Conservation (phyloP, 1,139 yeast species). For the Pichia sp. region DNA sequence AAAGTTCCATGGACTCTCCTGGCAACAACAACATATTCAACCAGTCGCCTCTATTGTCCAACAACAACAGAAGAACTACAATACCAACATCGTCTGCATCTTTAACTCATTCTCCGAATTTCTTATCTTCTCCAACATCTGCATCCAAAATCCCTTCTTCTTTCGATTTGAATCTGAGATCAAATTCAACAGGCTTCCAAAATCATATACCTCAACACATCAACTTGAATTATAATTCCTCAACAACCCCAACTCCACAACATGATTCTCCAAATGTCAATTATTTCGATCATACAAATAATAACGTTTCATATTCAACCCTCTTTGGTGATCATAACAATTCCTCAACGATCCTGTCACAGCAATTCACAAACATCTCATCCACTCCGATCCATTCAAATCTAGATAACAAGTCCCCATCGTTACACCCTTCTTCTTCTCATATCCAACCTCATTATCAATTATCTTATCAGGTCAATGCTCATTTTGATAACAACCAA, state of each 20-base stretch:
- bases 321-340: slow-evolving; percentile 2
- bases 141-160: neutral
- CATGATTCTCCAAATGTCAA: slow-evolving; percentile 7
- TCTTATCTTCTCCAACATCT: neutral
- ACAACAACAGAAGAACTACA: slow-evolving; percentile 3
- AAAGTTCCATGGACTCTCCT: slow-evolving; percentile 2
- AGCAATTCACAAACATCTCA: slow-evolving; percentile 7
- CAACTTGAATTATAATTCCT: neutral
- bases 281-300: slow-evolving; percentile 3
- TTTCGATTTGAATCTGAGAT: neutral
- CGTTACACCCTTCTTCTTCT: too few species aligned
- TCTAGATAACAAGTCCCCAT: neutral
- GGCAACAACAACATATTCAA: slow-evolving; percentile 11
- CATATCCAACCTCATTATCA: neutral
- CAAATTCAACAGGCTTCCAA: slow-evolving; percentile 1
- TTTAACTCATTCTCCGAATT: slow-evolving; percentile 5
- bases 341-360: neutral
- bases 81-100: slow-evolving; percentile 10
- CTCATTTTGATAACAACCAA: neutral
- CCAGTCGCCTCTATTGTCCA: neutral
- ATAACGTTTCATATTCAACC: slow-evolving; percentile 7
- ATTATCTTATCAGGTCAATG: neutral
- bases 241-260: slow-evolving; percentile 11
- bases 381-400: slow-evolving; percentile 7
- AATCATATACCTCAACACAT: neutral